Conservation (phyloP, 2,329 filamentous ascomycete genomes). For the Rhynchosporium agropyri region DNA sequence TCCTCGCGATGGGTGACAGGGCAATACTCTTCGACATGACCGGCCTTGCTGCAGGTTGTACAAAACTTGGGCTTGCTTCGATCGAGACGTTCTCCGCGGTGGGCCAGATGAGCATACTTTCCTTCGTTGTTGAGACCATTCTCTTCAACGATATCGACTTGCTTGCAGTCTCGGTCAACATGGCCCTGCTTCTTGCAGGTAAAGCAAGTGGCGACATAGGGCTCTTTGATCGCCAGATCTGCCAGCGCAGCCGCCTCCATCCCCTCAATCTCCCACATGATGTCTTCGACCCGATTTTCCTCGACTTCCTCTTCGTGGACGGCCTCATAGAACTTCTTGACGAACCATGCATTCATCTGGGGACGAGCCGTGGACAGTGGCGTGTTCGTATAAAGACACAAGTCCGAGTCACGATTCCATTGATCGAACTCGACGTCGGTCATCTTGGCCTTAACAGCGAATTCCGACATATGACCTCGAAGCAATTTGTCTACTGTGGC, state of each 20-base stretch:
- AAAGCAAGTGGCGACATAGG: background rate
- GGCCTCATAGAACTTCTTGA: background rate
- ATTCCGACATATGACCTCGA: background rate
- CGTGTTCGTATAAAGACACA: background rate
- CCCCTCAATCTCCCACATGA: background rate
- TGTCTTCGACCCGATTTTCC: background rate
- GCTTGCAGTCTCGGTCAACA: background rate
- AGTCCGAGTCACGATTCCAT: background rate
- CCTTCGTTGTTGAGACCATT: background rate
- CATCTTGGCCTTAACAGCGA: background rate
- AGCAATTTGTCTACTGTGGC: background rate
- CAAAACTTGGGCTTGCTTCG: conserved; percentile 8
- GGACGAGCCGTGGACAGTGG: background rate
- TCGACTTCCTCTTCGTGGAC: background rate
- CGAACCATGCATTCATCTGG: background rate
- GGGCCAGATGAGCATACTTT: background rate
- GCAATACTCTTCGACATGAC: conserved; percentile 5
- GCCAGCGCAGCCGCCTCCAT: background rate
- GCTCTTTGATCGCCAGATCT: background rate
- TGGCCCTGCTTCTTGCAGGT: conserved; percentile 2
- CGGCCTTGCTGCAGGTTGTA: background rate
- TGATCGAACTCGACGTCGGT: background rate
- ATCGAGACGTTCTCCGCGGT: background rate
- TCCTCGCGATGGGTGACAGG: background rate
- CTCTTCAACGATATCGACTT: conserved; percentile 3